Conservation (phyloP, 2,329 filamentous ascomycete genomes). For the Microdochium paspali region DNA sequence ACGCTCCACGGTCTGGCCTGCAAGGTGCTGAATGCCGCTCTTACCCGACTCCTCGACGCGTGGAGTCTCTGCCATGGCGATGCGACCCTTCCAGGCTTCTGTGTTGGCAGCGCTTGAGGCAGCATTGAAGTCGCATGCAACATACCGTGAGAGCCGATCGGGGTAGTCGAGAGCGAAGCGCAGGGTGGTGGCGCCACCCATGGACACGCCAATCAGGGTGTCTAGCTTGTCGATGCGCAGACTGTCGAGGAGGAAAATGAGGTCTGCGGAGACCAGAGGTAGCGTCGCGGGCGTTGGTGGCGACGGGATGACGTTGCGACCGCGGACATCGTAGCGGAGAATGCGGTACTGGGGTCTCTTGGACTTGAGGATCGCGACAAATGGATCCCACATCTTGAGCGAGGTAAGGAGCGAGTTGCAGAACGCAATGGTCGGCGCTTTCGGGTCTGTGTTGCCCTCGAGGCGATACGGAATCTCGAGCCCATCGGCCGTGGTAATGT, state of each 20-base stretch:
- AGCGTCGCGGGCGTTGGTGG: conserved; percentile 45
- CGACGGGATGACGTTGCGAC: conserved; percentile 43
- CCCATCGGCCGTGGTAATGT: conserved; percentile 58
- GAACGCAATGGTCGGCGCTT: conserved; percentile 65
- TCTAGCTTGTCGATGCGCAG: conserved; percentile 60
- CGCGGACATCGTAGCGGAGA: conserved; percentile 69
- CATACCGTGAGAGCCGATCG: conserved; percentile 70
- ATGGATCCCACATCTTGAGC: conserved; percentile 70
- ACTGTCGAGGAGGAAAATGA: conserved; percentile 55
- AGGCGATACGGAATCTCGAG: conserved; percentile 64
- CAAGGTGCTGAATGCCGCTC: conserved; percentile 54
- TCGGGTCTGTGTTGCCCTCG: conserved; percentile 58
- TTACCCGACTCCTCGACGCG: conserved; percentile 30
- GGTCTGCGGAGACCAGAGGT: conserved; percentile 58
- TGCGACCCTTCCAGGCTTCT: conserved; percentile 70
- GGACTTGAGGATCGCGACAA: conserved; percentile 52
- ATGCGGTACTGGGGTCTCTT: conserved; percentile 59
- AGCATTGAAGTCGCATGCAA: conserved; percentile 73
- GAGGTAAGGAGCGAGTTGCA: conserved; percentile 74
- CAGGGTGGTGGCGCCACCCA: conserved; percentile 72
- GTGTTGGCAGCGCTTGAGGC: conserved; percentile 65
- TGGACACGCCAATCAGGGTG: conserved; percentile 64
- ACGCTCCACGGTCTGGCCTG: conserved; percentile 59
- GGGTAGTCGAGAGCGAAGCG: conserved; percentile 74
- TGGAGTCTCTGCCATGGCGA: conserved; percentile 52